Percentiles rank a stretch among this genome's conserved stretches.
Evolutionary conservation across 2,329 filamentous ascomycete genomes (phyloP).

Genomic region (Dissoconium aciculare): DNA sequence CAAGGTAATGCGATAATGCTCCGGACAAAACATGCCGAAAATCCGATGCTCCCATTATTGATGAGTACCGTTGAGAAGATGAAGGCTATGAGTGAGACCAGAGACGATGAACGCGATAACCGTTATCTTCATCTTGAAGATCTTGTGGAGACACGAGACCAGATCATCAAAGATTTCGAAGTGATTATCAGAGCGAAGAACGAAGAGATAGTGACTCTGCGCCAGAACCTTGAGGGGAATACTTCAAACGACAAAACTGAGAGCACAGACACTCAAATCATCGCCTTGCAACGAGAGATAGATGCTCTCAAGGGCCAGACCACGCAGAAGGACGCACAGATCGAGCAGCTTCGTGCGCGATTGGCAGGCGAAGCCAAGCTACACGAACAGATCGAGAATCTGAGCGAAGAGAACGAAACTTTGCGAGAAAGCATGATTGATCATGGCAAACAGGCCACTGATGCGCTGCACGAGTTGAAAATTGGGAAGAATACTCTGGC

Average conservation of each 20-base stretch:
- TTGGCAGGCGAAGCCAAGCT: slow-evolving; percentile 16
- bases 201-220: slow-evolving; percentile 77
- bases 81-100: slow-evolving; percentile 7
- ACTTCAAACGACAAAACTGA: slow-evolving; percentile 18
- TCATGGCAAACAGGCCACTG: slow-evolving; percentile 16
- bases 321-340: slow-evolving; percentile 42
- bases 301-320: slow-evolving; percentile 70
- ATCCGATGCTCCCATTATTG: slow-evolving; percentile 11
- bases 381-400: slow-evolving; percentile 14
- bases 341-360: slow-evolving; percentile 38
- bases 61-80: slow-evolving; percentile 9
- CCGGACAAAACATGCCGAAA: slow-evolving; percentile 10
- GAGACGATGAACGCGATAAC: slow-evolving; percentile 11
- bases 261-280: slow-evolving; percentile 52
- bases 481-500: slow-evolving; percentile 15
- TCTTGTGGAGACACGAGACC: slow-evolving; percentile 44
- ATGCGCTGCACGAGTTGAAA: slow-evolving; percentile 20
- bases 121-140: slow-evolving; percentile 14
- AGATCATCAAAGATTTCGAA: slow-evolving; percentile 55
- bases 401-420: slow-evolving; percentile 14
- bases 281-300: slow-evolving; percentile 73
- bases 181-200: slow-evolving; percentile 62
- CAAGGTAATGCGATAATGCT: slow-evolving; percentile 6
- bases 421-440: slow-evolving; percentile 16
- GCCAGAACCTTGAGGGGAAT: slow-evolving; percentile 64